Conservation (phyloP, 2,329 filamentous ascomycete species). For the Blastomyces silverae region DNA sequence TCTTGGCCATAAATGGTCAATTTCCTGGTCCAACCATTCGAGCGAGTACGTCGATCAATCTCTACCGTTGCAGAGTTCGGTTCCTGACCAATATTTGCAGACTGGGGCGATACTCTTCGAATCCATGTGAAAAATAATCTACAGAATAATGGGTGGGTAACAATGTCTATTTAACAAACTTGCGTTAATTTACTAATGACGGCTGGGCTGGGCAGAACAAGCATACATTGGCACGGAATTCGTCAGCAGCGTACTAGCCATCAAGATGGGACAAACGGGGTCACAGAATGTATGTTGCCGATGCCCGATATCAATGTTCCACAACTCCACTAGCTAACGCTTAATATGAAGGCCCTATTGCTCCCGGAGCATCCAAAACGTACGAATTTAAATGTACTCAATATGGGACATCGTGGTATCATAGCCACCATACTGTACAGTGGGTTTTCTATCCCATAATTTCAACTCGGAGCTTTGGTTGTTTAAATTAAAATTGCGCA, state of each 20-base stretch:
- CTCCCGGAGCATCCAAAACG: slow-evolving; percentile 48
- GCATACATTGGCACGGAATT: slow-evolving; percentile 59
- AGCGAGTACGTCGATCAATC: slow-evolving; percentile 34
- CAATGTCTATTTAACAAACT: neutral
- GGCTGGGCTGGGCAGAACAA: slow-evolving; percentile 34
- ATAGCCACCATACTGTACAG: slow-evolving; percentile 49
- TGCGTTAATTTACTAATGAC: neutral
- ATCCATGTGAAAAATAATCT: slow-evolving; percentile 51
- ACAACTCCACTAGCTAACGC: slow-evolving; percentile 1
- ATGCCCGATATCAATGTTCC: slow-evolving; percentile 20
- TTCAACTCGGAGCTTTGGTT: neutral
- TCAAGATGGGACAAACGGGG: slow-evolving; percentile 52
- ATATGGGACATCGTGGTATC: slow-evolving; percentile 55
- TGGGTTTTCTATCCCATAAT: slow-evolving; percentile 3
- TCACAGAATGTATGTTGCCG: slow-evolving; percentile 38
- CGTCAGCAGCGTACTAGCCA: slow-evolving; percentile 50
- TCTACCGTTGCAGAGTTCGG: neutral
- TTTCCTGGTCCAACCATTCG: slow-evolving; percentile 62
- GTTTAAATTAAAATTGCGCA: neutral
- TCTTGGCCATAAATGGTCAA: slow-evolving; percentile 55
- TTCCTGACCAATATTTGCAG: slow-evolving; percentile 6
- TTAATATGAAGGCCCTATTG: slow-evolving; percentile 47
- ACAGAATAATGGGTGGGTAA: slow-evolving; percentile 45
- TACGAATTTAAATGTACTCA: slow-evolving; percentile 54
- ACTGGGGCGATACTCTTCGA: slow-evolving; percentile 55